Evolutionary conservation across 805 yeast genomes (phyloP).

Genomic region (Debaryomyces castellii): DNA sequence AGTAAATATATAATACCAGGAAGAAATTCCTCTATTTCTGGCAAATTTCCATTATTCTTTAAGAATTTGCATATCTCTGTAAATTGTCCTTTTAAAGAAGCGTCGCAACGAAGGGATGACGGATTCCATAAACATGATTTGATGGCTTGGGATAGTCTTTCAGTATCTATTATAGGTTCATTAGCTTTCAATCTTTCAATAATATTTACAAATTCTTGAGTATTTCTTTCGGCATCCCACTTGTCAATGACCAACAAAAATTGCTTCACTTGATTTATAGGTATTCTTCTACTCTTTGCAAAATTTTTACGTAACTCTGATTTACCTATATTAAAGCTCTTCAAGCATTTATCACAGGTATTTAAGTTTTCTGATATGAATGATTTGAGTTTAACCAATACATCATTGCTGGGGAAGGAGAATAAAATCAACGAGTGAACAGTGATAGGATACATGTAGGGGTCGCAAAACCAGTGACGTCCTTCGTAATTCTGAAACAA

Average conservation of each 20-base stretch:
- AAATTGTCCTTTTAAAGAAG: constrained; percentile 18
- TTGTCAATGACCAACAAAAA: constrained; percentile 31
- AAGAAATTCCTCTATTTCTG: constrained; percentile 9
- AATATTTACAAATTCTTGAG: constrained; percentile 7
- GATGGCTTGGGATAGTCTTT: constrained; percentile 30
- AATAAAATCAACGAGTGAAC: constrained; percentile 58
- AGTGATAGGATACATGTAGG: constrained; percentile 45
- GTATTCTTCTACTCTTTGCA: constrained; percentile 47
- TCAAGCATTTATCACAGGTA: constrained; percentile 54
- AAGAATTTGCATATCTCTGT: constrained; percentile 1
- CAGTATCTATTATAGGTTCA: constrained; percentile 11
- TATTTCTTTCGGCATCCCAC: constrained; percentile 32
- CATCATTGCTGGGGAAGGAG: constrained; percentile 54
- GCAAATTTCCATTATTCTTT: not conserved
- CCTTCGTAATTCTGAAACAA: constrained; percentile 15
- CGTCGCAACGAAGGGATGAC: constrained; percentile 41
- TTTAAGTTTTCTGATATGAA: constrained; percentile 39
- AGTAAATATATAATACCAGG: constrained; percentile 58
- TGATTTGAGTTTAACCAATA: constrained; percentile 43
- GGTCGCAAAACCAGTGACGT: constrained; percentile 61
- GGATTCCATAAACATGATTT: constrained; percentile 49
- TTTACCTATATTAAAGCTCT: constrained; percentile 53
- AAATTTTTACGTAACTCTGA: constrained; percentile 52
- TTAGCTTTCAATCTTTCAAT: constrained; percentile 3
- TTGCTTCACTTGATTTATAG: constrained; percentile 25